Evolutionary conservation across 2,329 filamentous ascomycete species (phyloP).

Genomic region (Trichophyton verrucosum): DNA sequence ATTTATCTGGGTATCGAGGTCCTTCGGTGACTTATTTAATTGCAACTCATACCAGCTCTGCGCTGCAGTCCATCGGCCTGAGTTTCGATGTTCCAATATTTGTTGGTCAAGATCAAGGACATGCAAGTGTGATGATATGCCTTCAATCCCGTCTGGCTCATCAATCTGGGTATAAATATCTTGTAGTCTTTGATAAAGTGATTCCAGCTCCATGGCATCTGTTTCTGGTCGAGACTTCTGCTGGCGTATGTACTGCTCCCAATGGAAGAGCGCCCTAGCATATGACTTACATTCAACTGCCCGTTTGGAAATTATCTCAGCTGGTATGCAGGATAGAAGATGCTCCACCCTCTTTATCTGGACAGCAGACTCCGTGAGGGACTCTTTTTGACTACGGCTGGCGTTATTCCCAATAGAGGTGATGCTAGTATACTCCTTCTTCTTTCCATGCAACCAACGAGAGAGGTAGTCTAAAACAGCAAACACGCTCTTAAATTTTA

Average conservation of each 20-base stretch:
- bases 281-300: conserved; percentile 93
- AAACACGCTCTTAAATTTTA: conserved; percentile 59
- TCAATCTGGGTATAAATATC: conserved; percentile 96
- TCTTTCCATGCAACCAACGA: conserved; percentile 74
- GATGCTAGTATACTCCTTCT: conserved; percentile 35
- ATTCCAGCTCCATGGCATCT: conserved; percentile 43
- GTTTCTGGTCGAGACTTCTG: conserved; percentile 35
- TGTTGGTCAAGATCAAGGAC: conserved; percentile 88
- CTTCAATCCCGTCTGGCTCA: conserved; percentile 91
- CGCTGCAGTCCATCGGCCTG: conserved; percentile 83
- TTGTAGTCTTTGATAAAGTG: conserved; percentile 66
- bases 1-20: conserved; percentile 66
- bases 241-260: conserved; percentile 76
- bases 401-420: conserved; percentile 19
- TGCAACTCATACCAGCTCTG: conserved; percentile 97
- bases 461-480: conserved; percentile 82
- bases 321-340: conserved; percentile 56
- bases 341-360: conserved; percentile 55
- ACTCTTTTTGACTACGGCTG: conserved; percentile 21
- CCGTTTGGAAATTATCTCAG: conserved; percentile 62
- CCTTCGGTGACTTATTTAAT: conserved; percentile 63
- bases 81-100: conserved; percentile 81
- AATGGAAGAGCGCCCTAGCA: conserved; percentile 80
- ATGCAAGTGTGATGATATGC: conserved; percentile 76
- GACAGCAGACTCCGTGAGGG: conserved; percentile 19